Evolutionary conservation across 108 stramenopile species (phyloP).

Genomic region (Fragilariopsis cylindrus): DNA sequence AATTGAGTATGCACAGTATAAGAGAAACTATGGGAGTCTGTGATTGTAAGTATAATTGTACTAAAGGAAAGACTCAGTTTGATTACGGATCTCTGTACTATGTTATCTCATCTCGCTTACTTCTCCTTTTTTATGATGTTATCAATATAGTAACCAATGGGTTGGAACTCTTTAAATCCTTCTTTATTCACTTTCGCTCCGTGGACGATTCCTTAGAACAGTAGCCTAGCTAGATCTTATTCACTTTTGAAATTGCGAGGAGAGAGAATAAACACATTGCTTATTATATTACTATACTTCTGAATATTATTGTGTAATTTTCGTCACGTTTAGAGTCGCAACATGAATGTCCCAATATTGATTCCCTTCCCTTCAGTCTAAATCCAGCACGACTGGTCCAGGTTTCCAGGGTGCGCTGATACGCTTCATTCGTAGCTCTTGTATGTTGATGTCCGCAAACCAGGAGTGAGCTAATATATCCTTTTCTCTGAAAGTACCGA

Average conservation of each 20-base stretch:
- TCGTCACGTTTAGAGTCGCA: background rate
- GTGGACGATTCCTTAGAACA: slow-evolving; percentile 59
- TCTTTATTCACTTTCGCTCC: slow-evolving; percentile 66
- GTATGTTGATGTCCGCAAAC: slow-evolving; percentile 77
- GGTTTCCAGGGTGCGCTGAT: slow-evolving; percentile 90
- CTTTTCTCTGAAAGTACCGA: slow-evolving; percentile 60
- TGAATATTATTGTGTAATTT: too few species aligned
- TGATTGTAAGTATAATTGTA: slow-evolving; percentile 50
- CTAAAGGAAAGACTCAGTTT: background rate
- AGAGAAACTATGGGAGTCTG: slow-evolving; percentile 89
- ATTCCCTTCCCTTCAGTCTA: background rate
- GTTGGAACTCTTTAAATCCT: slow-evolving; percentile 72
- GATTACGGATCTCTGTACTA: background rate
- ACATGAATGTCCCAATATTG: background rate
- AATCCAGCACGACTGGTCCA: slow-evolving; percentile 65
- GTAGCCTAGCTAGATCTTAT: slow-evolving; percentile 10
- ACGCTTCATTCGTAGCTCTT: slow-evolving; percentile 55
- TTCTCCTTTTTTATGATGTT: slow-evolving; percentile 3
- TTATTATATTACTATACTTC: too few species aligned
- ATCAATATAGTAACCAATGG: slow-evolving; percentile 54
- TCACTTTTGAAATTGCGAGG: too few species aligned
- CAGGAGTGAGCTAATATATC: slow-evolving; percentile 70
- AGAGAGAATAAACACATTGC: too few species aligned
- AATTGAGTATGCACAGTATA: slow-evolving; percentile 95
- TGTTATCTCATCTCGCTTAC: background rate